Evolutionary conservation across 2,329 filamentous ascomycete genomes (phyloP).

Genomic region (Helotiales sp.): DNA sequence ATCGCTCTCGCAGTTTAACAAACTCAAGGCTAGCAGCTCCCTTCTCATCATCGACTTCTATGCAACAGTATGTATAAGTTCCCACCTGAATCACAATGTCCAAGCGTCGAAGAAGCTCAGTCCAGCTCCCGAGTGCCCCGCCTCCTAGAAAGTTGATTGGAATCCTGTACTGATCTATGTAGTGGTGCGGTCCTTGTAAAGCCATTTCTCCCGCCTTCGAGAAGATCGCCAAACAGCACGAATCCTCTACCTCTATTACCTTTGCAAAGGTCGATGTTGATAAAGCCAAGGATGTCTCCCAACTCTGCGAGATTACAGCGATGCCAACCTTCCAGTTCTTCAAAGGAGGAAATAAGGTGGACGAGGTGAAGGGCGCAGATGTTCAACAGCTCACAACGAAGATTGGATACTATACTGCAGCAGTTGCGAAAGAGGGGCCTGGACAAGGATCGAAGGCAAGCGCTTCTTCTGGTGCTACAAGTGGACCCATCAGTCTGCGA

Average conservation of each 20-base stretch:
- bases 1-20: conserved; percentile 33
- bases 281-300: conserved; percentile 72
- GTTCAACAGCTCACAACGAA: conserved; percentile 64
- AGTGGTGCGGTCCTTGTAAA: conserved; percentile 94
- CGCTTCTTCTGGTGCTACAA: conserved; percentile 1
- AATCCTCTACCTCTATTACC: conserved; percentile 74
- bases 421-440: conserved; percentile 18
- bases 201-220: conserved; percentile 87
- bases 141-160: too few relatives aligned
- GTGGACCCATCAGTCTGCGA: conserved; percentile 24
- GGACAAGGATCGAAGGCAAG: conserved; percentile 3
- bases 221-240: conserved; percentile 73
- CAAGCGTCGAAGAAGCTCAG: too few relatives aligned
- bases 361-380: conserved; percentile 81
- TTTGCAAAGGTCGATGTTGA: conserved; percentile 93
- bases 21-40: conserved; percentile 24
- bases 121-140: too few relatives aligned
- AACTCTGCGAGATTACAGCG: conserved; percentile 74
- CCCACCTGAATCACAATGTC: too few relatives aligned
- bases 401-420: conserved; percentile 30
- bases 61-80: too few relatives aligned
- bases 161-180: too few relatives aligned
- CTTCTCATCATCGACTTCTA: conserved; percentile 55
- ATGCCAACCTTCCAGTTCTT: conserved; percentile 95
- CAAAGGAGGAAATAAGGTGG: conserved; percentile 69